Conservation (phyloP, 306 rosid genomes). For the Mucuna pruriens region DNA sequence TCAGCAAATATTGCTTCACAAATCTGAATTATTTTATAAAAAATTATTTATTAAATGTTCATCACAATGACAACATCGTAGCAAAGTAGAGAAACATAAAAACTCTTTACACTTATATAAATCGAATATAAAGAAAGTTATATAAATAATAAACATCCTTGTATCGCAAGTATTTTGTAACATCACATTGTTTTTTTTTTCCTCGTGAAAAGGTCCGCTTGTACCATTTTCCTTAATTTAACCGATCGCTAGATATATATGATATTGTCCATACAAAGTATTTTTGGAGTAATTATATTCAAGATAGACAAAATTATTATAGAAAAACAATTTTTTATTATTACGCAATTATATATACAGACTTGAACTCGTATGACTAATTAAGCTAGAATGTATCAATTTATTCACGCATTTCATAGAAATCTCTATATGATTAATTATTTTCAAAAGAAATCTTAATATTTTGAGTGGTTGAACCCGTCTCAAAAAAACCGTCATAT, state of each 20-base stretch:
- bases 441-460: not conserved
- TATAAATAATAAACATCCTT: not conserved
- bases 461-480: not conserved
- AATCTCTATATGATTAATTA: not conserved
- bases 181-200: no score
- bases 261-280: not conserved
- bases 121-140: not conserved
- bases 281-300: no score
- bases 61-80: not conserved
- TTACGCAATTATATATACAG: no score
- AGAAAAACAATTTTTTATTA: no score
- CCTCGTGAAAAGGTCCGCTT: not conserved
- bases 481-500: no score
- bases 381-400: no score
- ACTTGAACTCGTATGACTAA: no score
- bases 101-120: not conserved
- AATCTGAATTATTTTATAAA: no score
- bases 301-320: no score
- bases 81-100: not conserved
- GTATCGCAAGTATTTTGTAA: no score
- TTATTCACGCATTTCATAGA: no score
- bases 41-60: no score
- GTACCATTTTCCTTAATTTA: not conserved
- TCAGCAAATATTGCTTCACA: not conserved
- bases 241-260: not conserved